phyloP scores from a whole-genome alignment of 106 monocot species.

The Dendrobium nobile region DNA sequence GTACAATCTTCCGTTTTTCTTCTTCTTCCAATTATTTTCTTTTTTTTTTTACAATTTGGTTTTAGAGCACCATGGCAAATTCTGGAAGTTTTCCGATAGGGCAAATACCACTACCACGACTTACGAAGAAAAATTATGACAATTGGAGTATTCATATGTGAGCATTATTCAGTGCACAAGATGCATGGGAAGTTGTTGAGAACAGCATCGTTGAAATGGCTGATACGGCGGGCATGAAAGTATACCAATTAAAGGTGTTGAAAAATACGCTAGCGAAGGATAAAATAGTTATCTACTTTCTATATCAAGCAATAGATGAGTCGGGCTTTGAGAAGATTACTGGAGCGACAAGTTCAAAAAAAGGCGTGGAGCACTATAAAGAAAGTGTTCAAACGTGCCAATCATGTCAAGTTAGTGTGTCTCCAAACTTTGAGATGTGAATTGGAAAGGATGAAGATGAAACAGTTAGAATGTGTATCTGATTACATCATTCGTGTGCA shows the following conservation, averaged over 20 bases:
- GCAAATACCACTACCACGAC: no score
- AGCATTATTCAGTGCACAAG: no score
- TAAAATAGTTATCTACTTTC: constrained; percentile 1
- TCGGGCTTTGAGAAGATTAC: no score
- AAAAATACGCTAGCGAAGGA: constrained; percentile 10
- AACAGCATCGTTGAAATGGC: neutral
- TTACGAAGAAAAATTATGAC: no score
- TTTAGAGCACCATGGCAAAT: no score
- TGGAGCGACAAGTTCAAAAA: neutral
- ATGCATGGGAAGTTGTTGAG: neutral
- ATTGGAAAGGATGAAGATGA: constrained; percentile 15
- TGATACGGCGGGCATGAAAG: neutral
- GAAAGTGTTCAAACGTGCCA: no score
- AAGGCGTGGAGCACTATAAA: constrained; percentile 7
- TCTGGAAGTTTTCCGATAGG: no score
- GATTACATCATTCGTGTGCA: constrained; percentile 18
- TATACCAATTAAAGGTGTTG: neutral
- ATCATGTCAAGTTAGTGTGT: neutral
- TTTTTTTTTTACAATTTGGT: no score
- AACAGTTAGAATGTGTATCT: constrained; percentile 9
- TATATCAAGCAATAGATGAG: constrained; percentile 8
- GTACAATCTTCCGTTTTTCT: no score
- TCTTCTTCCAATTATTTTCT: no score
- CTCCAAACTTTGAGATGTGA: constrained; percentile 12
- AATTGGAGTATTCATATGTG: no score